Conservation (phyloP, 2,329 filamentous ascomycete species). For the Fusarium kyushuense region DNA sequence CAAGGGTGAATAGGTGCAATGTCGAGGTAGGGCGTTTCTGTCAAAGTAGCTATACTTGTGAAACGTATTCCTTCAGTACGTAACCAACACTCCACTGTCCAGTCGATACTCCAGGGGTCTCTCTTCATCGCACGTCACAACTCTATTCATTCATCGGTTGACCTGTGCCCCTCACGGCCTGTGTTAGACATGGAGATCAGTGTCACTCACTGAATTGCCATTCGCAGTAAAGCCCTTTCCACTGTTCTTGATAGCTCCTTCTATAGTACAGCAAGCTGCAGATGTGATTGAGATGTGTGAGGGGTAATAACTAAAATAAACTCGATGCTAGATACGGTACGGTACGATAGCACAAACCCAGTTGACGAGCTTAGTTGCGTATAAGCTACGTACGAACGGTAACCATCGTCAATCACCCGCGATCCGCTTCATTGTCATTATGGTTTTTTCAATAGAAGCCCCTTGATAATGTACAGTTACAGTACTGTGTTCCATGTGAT, state of each 20-base stretch:
- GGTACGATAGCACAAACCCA: constrained; percentile 7
- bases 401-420: constrained; percentile 21
- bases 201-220: constrained; percentile 26
- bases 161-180: constrained; percentile 4
- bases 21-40: constrained; percentile 2
- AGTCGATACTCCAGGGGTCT: constrained; percentile 38
- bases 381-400: constrained; percentile 3
- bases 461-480: constrained; percentile 18
- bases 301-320: constrained; percentile 21
- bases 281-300: constrained; percentile 1
- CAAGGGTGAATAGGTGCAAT: constrained; percentile 4
- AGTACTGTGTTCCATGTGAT: constrained; percentile 14
- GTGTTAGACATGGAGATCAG: constrained; percentile 6
- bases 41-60: constrained; percentile 19
- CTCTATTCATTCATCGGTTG: constrained; percentile 16
- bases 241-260: constrained; percentile 6
- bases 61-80: constrained; percentile 3
- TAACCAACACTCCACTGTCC: constrained; percentile 23
- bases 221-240: constrained; percentile 5
- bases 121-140: constrained; percentile 31
- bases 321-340: constrained; percentile 27
- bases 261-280: neutral
- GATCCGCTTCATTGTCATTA: constrained; percentile 18
- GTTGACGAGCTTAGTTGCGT: neutral
- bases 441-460: constrained; percentile 4